Percentiles rank a stretch among this genome's conserved stretches.
Conservation (phyloP, 2,329 filamentous ascomycete genomes). For the Claviceps sorghi region DNA sequence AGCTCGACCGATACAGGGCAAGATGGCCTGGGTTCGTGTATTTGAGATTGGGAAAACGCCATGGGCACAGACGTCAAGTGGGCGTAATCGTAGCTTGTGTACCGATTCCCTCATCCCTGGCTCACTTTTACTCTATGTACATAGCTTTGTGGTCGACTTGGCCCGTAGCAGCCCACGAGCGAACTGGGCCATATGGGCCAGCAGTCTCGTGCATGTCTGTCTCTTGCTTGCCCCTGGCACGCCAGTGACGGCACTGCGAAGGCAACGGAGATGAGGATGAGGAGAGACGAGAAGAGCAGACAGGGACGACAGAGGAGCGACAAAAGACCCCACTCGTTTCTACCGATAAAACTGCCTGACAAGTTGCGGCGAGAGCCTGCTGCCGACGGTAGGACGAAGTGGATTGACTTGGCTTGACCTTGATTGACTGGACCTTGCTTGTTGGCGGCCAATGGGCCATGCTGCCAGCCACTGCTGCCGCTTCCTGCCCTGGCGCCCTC, state of each 20-base stretch:
- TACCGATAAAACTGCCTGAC: background rate
- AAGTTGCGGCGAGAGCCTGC: background rate
- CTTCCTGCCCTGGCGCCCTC: background rate
- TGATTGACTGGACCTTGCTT: background rate
- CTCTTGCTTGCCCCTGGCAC: background rate
- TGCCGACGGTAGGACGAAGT: background rate
- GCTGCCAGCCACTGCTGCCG: background rate
- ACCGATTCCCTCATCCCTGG: background rate
- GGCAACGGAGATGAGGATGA: background rate
- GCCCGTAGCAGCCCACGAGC: background rate
- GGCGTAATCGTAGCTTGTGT: background rate
- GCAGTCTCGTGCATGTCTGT: background rate
- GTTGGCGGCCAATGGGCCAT: background rate
- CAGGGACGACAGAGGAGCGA: background rate
- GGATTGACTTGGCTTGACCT: background rate
- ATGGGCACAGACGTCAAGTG: constrained; percentile 1
- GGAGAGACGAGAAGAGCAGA: background rate
- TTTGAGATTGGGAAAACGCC: background rate
- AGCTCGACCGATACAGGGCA: background rate
- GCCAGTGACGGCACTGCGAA: background rate
- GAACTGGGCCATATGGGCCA: background rate
- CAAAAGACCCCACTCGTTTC: constrained; percentile 1
- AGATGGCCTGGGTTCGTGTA: background rate
- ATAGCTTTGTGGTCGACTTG: background rate
- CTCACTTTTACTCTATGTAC: background rate